Base-by-base conservation (phyloP, 148 eudicot species). In the Heliamphora exappendiculata region DNA sequence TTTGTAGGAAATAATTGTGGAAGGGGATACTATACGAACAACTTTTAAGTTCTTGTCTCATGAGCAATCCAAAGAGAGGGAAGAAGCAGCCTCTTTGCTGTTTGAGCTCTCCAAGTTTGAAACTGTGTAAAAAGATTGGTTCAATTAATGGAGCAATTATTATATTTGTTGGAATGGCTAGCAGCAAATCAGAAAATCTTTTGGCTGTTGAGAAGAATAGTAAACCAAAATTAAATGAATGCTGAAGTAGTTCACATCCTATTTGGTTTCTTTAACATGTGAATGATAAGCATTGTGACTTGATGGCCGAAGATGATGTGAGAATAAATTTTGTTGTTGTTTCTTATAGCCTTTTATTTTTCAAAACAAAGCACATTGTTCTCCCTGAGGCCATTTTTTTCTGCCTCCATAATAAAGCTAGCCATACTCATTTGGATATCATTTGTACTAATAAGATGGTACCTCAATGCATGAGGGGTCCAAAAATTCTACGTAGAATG, bases 101-200 rank as follows among this genome's bases (percentile, higher is more conserved):
- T 84, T 84, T 71, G 98, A 95, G 86, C 96, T 95, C 77, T 95
- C 98, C 47, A 89, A 88, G 73, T 95, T 92, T 2, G 90, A 86
- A 73, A 45, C 51, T 47, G 50, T 87, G 88, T 76, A 94, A 88
- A 55, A 95, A 92, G 83, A 92, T 92, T 70, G 97, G 98, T 81
- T 87, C 93, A 54, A 81, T 89, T 29, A 90, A 86, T 79, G 98
- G 98, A 79, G 97, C 97, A 72, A 91, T 92, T 72, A 88, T 95
- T 51, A 86, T 95, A 28, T 83, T 95, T 71, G 90, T 92, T 39
- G 97, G 93, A 67, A 91, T 93, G 89, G 86, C 93, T 34, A 92
- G 96, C 87, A 95, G 90, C 84, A 92, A 86, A 78, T 89, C 98
- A 39, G 91, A 87, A 77, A 87, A 87, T 73, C 51, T 84, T 63